Percentiles rank a stretch among this genome's conserved stretches.
phyloP scores from a whole-genome alignment of 2,329 filamentous ascomycete genomes.

The Calonectria pseudoreteaudii region DNA sequence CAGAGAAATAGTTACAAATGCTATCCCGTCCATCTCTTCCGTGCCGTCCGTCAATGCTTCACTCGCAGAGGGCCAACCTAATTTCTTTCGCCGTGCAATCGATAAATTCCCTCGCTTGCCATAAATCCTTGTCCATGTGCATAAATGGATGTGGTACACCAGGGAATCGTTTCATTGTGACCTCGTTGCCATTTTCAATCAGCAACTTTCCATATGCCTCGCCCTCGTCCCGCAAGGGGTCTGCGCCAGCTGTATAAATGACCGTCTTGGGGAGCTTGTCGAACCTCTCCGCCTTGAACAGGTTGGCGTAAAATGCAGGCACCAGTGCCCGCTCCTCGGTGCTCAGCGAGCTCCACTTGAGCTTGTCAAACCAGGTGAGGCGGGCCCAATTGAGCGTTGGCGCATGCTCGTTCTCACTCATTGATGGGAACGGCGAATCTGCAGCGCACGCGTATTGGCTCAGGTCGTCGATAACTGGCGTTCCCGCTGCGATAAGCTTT shows the following conservation, averaged over 20 bases:
- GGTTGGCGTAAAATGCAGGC: conserved; percentile 44
- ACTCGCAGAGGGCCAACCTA: conserved; percentile 37
- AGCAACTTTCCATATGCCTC: conserved; percentile 59
- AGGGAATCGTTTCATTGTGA: conserved; percentile 57
- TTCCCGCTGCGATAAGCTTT: conserved; percentile 52
- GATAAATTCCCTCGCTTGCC: conserved; percentile 51
- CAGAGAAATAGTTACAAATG: neutral
- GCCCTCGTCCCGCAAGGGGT: conserved; percentile 61
- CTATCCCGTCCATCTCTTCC: neutral
- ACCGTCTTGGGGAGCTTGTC: conserved; percentile 51
- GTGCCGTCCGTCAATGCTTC: neutral
- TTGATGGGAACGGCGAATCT: conserved; percentile 54
- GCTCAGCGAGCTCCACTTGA: conserved; percentile 45
- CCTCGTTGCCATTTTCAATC: conserved; percentile 57
- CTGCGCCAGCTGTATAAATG: conserved; percentile 57
- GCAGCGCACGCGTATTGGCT: conserved; percentile 48
- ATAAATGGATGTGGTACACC: conserved; percentile 63
- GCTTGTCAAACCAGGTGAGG: conserved; percentile 54
- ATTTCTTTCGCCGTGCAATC: conserved; percentile 47
- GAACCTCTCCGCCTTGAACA: conserved; percentile 51
- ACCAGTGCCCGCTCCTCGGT: neutral
- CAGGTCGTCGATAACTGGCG: conserved; percentile 55
- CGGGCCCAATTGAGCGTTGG: conserved; percentile 58
- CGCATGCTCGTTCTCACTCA: conserved; percentile 55
- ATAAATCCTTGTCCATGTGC: conserved; percentile 57